phyloP scores from a whole-genome alignment of 176 grass and related monocot species.

The Rhynchospora breviuscula region DNA sequence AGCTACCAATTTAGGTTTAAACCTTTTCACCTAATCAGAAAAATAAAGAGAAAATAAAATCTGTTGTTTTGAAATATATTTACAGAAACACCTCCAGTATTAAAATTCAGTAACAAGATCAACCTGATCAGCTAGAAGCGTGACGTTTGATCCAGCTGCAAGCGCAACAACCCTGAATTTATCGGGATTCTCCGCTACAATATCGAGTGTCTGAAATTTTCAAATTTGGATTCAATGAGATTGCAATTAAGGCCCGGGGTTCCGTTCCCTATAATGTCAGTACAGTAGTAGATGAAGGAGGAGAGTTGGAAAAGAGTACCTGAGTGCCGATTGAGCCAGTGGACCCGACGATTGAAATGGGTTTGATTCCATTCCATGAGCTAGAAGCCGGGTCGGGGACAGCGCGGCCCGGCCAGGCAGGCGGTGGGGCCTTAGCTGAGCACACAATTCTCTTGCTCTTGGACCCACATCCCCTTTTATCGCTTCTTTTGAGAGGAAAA shows the following conservation, averaged over 20 bases:
- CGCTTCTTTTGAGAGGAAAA: slow-evolving; percentile 51
- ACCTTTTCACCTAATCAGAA: slow-evolving; percentile 66
- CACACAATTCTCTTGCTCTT: slow-evolving; percentile 53
- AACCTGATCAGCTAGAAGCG: slow-evolving; percentile 96
- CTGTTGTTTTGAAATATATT: neutral
- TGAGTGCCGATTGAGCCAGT: slow-evolving; percentile 97
- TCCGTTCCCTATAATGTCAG: neutral
- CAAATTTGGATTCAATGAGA: slow-evolving; percentile 7
- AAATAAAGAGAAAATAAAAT: slow-evolving; percentile 20
- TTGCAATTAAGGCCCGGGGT: neutral
- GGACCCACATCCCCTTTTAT: slow-evolving; percentile 23
- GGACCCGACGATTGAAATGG: slow-evolving; percentile 89
- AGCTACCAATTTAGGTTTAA: slow-evolving; percentile 85
- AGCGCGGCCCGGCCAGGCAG: slow-evolving; percentile 91
- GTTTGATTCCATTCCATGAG: slow-evolving; percentile 79
- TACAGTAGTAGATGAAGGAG: neutral
- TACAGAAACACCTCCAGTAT: neutral
- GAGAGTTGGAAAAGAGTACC: slow-evolving; percentile 29
- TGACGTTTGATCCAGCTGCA: slow-evolving; percentile 95
- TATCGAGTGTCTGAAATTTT: slow-evolving; percentile 73
- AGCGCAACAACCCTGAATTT: slow-evolving; percentile 95
- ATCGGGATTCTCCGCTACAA: slow-evolving; percentile 86
- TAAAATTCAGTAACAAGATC: neutral
- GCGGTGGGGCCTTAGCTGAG: slow-evolving; percentile 48
- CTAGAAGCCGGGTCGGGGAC: slow-evolving; percentile 42